Evolutionary conservation across 2,329 filamentous ascomycete genomes (phyloP).

Genomic region (Fulvia fulva): DNA sequence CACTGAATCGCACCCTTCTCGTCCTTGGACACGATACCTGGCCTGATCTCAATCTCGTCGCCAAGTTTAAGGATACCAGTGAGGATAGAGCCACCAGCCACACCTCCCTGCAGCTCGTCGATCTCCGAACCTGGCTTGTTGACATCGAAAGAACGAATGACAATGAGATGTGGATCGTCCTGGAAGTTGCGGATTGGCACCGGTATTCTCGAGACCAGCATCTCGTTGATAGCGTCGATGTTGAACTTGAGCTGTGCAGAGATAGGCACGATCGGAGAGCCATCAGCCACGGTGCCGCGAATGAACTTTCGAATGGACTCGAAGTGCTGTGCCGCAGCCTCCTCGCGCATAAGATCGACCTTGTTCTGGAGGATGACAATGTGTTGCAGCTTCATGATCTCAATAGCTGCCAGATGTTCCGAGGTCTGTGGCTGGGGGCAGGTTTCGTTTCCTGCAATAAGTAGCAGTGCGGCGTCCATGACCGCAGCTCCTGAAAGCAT

Average conservation of each 20-base stretch:
- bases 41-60: conserved; percentile 97
- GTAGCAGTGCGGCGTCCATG: conserved; percentile 95
- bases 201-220: conserved; percentile 91
- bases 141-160: conserved; percentile 98
- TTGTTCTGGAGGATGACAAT: conserved; percentile 99
- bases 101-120: conserved; percentile 96
- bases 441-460: conserved; percentile 97
- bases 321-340: conserved; percentile 89
- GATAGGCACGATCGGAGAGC: conserved; percentile 93
- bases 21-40: conserved; percentile 96
- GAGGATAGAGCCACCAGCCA: conserved; percentile 93
- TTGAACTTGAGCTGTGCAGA: conserved; percentile 98
- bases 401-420: conserved; percentile 96
- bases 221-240: conserved; percentile 96
- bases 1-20: conserved; percentile 91
- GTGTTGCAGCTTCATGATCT: conserved; percentile 99
- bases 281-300: conserved; percentile 91
- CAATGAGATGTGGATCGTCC: conserved; percentile 93
- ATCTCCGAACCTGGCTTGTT: conserved; percentile 99
- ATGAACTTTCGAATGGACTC: conserved; percentile 98
- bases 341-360: conserved; percentile 96
- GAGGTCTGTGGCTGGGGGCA: conserved; percentile 98
- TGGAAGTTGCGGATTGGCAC: conserved; percentile 88
- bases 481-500: conserved; percentile 99
- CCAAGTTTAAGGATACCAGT: conserved; percentile 95